These are phyloP conservation scores for Mortierella sp. DNA, from an alignment of 371 early-diverging fungal species.

Conservation along the genomic window DNA sequence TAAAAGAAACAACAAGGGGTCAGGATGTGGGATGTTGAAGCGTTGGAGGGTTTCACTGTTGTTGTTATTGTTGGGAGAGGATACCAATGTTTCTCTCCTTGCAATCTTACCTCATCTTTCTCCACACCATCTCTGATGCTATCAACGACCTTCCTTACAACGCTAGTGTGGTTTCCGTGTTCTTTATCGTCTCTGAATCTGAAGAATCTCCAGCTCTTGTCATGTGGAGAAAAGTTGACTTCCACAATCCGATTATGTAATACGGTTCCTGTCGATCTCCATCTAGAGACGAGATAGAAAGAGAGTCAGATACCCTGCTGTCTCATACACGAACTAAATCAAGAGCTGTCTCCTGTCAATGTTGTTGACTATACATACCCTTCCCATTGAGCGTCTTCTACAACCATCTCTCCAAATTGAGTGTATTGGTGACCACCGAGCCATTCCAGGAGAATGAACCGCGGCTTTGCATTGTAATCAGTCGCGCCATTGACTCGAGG, in stretches of 20 bases:
- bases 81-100: no score
- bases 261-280: slow-evolving; percentile 17
- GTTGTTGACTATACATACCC: slow-evolving; percentile 18
- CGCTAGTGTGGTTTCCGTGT: slow-evolving; percentile 80
- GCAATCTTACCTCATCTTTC: slow-evolving; percentile 65
- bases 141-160: slow-evolving; percentile 74
- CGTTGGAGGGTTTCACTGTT: no score
- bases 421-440: slow-evolving; percentile 63
- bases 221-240: slow-evolving; percentile 68
- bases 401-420: slow-evolving; percentile 66
- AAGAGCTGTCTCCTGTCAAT: no score
- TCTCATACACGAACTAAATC: no score
- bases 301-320: background rate
- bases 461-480: slow-evolving; percentile 56
- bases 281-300: slow-evolving; percentile 9
- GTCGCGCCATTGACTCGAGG: slow-evolving; percentile 33
- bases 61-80: no score
- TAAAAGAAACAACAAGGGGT: background rate
- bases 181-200: slow-evolving; percentile 89
- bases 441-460: slow-evolving; percentile 68
- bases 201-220: slow-evolving; percentile 82
- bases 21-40: slow-evolving; percentile 19
- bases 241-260: slow-evolving; percentile 78
- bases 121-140: slow-evolving; percentile 85
- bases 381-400: slow-evolving; percentile 71